Base-by-base conservation (phyloP, 495 filamentous ascomycete genomes). In the Stereocaulon alpinum region DNA sequence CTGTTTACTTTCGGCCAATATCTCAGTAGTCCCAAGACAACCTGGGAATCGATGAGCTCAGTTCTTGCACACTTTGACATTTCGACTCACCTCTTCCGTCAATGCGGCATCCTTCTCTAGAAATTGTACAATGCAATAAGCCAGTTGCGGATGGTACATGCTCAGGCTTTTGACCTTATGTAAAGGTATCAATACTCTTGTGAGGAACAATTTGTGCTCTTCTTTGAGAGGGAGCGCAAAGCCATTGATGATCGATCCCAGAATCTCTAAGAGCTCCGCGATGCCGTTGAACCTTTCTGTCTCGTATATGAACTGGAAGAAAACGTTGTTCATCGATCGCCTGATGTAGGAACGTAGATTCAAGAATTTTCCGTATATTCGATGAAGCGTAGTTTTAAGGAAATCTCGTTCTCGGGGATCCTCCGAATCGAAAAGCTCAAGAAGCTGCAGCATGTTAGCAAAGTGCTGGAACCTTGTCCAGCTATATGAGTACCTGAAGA, bases 1-100 rank as follows among this genome's bases (percentile, higher is more conserved):
- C 94, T 97, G 70, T 99, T 99, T 55, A 91, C 88, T 76, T 99
- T 99, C 27, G 93, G 93, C 93, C 93, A 99, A 71, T 95, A 99
- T 64, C 93, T 85, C 61, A 99, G 77, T 61, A 99, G 77, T 15
- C 93, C 93, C 61, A 96, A 82, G 40, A 99, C 94, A 61, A 98
- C 92, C 88, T 93, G 53, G 18, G 30, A 55, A 24, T 41, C 56
- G 4, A 22, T 43, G 45, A 62, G 43, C 32, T 24, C 30, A 4
- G 40, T 55, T 55, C 61, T 44, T 48, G 56, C 58, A 42, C 24
- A 55, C 61, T 41, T 14, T 45, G 29, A 18, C 34, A 11, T 29
- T 44, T 40, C 20, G 14, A 40, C 73, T 64, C 75, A 91, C 89
- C 77, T 99, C 93, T 82, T 99, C 93, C 6, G 93, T 99, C 67